phyloP scores from a whole-genome alignment of 139 green algal species.

The Closterium sp. region DNA sequence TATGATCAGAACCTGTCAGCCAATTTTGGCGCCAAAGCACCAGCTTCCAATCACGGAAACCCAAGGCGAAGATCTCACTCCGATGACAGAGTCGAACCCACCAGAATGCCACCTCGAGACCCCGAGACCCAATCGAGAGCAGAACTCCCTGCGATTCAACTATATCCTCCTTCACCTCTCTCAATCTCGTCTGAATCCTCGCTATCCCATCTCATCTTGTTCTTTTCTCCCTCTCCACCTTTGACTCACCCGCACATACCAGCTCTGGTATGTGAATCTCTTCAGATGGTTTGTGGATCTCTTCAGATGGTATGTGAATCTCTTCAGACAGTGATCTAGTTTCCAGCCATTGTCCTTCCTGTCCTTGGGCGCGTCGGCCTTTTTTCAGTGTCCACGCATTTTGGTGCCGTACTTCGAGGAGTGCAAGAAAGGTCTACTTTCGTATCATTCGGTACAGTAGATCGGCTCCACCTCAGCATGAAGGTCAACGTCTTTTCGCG shows the following conservation, averaged over 20 bases:
- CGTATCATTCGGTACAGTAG: neutral
- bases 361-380: no score
- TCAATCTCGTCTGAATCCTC: neutral
- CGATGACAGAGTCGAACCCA: no score
- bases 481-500: slow-evolving; percentile 14
- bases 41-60: neutral
- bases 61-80: neutral
- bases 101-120: no score
- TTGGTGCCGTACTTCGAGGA: neutral
- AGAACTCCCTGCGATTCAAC: neutral
- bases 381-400: neutral
- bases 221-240: neutral
- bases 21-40: neutral
- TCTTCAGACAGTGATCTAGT: neutral
- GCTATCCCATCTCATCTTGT: neutral
- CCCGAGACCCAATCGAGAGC: neutral
- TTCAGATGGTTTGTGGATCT: neutral
- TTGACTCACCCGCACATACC: no score
- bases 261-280: no score
- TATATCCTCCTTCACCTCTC: neutral
- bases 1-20: neutral
- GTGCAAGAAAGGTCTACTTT: neutral
- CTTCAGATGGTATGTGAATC: neutral
- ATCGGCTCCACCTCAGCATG: neutral
- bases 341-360: neutral